Evolutionary conservation across 805 yeast genomes (phyloP), one percentile per base, ranked within the genome.

Genomic region (Yamadazyma olivae): DNA sequence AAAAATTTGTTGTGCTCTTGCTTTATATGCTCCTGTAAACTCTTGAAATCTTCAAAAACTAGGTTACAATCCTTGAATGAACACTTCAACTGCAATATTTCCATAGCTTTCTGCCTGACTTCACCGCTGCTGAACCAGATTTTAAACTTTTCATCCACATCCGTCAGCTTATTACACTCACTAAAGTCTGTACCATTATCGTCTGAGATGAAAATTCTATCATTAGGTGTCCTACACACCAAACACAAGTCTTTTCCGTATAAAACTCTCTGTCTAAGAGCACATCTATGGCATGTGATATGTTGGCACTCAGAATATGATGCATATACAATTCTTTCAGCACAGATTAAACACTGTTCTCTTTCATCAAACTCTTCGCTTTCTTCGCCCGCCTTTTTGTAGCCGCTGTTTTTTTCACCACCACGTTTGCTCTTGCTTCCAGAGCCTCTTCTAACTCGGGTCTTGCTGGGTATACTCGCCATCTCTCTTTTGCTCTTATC

Each of bases 301-400:
- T 93, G 98, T 49, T 81, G 79, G 59, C 99, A 93, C 0, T 88
- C 85, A 1, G 93, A 75, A 7, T 84, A 51, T 0, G 95, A 87
- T 2, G 80, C 78, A 47, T 70, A 74, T n/a, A 49, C 46, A 18
- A 88, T 69, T 20, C 65, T 64, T 30, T 85, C 83, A 0, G 97
- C 93, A 64, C 99, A 93, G 39, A 93, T 85, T 16, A 89, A 61
- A 70, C 97, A 90, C 21, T 61, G 52, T 9, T 72, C 72, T 6
- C 49, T 58, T n/a, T 62, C 71, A 25, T 63, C 67, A 3, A 27
- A 19, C n/a, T 39, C 45, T 13, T 13, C 14, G 17, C 23, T 27
- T n/a, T 32, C 33, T n/a, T 35, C 30, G 3, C n/a, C 23, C n/a
- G 15, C 33, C 5, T 15, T 20, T 26, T 14, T 19, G 17, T 30